phyloP scores from a whole-genome alignment of 495 filamentous ascomycete species.

The Acidiella bohemica region DNA sequence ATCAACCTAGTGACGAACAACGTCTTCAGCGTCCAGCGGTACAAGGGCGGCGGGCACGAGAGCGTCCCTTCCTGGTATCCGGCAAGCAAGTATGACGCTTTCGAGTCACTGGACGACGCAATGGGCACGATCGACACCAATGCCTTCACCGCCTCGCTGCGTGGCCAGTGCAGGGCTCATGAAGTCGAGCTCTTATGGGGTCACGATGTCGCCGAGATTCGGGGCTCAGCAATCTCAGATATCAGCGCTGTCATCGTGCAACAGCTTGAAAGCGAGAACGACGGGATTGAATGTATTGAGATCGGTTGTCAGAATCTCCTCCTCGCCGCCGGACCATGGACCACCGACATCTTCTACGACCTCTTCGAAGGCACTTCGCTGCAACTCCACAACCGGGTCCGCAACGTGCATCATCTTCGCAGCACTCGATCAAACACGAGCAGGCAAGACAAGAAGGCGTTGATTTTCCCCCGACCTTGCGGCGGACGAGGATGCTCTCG shows the following conservation, averaged over 20 bases:
- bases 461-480: slow-evolving; percentile 4
- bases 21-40: not conserved
- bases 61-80: not conserved
- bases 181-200: slow-evolving; percentile 7
- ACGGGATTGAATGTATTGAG: not conserved
- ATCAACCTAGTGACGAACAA: slow-evolving; percentile 1
- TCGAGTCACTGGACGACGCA: not conserved
- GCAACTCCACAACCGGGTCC: slow-evolving; percentile 1
- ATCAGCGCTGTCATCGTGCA: not conserved
- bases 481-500: not conserved
- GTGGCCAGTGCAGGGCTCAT: slow-evolving; percentile 1
- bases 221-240: not conserved
- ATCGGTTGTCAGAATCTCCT: slow-evolving; percentile 10
- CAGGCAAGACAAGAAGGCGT: slow-evolving; percentile 1
- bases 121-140: slow-evolving; percentile 1
- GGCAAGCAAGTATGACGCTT: not conserved
- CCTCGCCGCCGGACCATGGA: slow-evolving; percentile 12
- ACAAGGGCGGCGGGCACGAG: not conserved
- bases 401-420: not conserved
- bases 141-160: slow-evolving; percentile 8
- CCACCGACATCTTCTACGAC: slow-evolving; percentile 2
- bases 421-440: not conserved
- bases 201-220: not conserved
- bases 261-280: not conserved
- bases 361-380: not conserved